These are phyloP conservation scores for Exserohilum turcica DNA, from an alignment of 2,329 filamentous ascomycete genomes.

Conservation along the genomic window DNA sequence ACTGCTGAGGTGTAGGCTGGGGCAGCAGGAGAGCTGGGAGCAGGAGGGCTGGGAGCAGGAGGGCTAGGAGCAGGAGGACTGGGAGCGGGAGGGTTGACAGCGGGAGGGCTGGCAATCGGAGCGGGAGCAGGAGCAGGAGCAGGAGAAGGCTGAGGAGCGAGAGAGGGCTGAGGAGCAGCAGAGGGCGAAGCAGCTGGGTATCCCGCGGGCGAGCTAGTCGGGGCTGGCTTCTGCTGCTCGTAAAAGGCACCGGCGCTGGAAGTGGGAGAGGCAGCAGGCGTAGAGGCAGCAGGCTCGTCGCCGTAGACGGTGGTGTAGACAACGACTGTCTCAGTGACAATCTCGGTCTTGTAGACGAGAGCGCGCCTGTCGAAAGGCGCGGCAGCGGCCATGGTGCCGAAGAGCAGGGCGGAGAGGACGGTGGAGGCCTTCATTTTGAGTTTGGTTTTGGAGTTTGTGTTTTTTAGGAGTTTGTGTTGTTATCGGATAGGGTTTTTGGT, in stretches of 20 bases:
- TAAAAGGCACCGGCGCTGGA: slow-evolving; percentile 30
- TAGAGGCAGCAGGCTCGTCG: slow-evolving; percentile 20
- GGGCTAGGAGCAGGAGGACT: slow-evolving; percentile 21
- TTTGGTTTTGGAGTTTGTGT: slow-evolving; percentile 9
- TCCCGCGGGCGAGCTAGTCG: slow-evolving; percentile 15
- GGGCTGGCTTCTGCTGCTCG: slow-evolving; percentile 29
- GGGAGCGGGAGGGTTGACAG: slow-evolving; percentile 13
- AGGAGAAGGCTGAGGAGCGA: no score
- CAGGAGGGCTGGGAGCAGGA: slow-evolving; percentile 13
- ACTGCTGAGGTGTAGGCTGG: slow-evolving; percentile 18
- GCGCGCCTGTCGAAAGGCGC: slow-evolving; percentile 44
- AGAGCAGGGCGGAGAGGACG: slow-evolving; percentile 43
- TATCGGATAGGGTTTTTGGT: not conserved
- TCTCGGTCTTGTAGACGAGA: slow-evolving; percentile 41
- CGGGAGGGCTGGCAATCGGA: slow-evolving; percentile 14
- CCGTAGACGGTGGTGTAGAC: slow-evolving; percentile 46
- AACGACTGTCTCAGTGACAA: slow-evolving; percentile 41
- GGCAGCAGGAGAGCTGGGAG: slow-evolving; percentile 14
- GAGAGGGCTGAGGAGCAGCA: not conserved
- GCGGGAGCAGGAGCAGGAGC: slow-evolving; percentile 5
- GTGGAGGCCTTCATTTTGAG: slow-evolving; percentile 44
- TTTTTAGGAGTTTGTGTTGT: not conserved
- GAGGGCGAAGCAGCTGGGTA: not conserved
- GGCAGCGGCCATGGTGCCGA: slow-evolving; percentile 43
- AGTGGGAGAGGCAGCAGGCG: slow-evolving; percentile 15